Conservation (phyloP, 2,329 filamentous ascomycete genomes). For the Graphilbum fragrans region DNA sequence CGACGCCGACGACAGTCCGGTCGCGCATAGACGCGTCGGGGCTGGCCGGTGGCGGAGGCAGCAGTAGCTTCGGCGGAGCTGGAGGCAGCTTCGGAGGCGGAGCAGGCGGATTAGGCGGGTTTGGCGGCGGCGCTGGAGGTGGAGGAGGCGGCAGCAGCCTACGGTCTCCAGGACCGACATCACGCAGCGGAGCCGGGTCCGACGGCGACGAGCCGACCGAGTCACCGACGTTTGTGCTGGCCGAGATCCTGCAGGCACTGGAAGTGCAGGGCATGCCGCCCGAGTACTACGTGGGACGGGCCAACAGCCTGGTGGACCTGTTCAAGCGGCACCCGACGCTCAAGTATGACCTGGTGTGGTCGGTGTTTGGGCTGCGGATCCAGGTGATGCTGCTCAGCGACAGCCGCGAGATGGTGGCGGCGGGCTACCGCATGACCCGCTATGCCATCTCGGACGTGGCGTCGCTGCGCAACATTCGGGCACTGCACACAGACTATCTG, state of each 20-base stretch:
- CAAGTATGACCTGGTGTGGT: conserved; percentile 95
- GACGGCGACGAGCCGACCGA: conserved; percentile 60
- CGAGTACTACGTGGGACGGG: conserved; percentile 89
- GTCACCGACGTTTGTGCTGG: conserved; percentile 81
- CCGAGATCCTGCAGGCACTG: conserved; percentile 80
- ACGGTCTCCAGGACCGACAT: conserved; percentile 45
- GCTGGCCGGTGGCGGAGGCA: too few relatives aligned
- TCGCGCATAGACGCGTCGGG: too few relatives aligned
- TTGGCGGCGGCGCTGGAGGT: too few relatives aligned
- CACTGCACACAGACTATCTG: conserved; percentile 81
- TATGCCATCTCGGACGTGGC: conserved; percentile 88
- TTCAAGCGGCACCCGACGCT: conserved; percentile 87
- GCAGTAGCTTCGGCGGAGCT: too few relatives aligned
- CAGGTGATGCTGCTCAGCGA: conserved; percentile 95
- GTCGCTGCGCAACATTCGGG: conserved; percentile 78
- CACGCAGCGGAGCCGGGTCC: conserved; percentile 43
- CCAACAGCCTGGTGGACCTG: conserved; percentile 89
- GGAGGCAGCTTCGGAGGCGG: too few relatives aligned
- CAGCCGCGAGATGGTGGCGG: conserved; percentile 87
- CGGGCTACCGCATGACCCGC: conserved; percentile 84
- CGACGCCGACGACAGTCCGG: conserved; percentile 40
- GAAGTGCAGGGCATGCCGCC: conserved; percentile 79
- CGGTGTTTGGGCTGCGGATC: conserved; percentile 83
- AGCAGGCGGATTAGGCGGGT: too few relatives aligned
- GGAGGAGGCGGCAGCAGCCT: too few relatives aligned